phyloP scores from a whole-genome alignment of 2,329 filamentous ascomycete genomes.

The Ascochyta koolunga region DNA sequence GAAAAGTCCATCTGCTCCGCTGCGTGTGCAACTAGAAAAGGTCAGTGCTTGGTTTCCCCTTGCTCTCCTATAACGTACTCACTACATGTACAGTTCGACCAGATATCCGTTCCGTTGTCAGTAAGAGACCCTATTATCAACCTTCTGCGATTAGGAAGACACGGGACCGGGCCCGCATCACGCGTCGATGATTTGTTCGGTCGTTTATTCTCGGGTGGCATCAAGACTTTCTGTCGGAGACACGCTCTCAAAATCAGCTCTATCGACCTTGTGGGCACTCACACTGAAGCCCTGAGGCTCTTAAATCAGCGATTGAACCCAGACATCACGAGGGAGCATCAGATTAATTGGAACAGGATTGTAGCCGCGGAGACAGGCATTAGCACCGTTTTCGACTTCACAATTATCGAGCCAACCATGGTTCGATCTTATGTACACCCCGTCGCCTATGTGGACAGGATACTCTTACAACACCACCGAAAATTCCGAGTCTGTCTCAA shows the following conservation, averaged over 20 bases:
- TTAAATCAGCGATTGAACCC: not conserved
- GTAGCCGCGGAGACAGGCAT: constrained; percentile 62
- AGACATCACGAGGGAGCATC: constrained; percentile 24
- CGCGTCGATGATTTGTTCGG: constrained; percentile 65
- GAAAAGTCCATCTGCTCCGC: constrained; percentile 56
- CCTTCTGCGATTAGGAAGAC: constrained; percentile 62
- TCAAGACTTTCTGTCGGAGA: constrained; percentile 56
- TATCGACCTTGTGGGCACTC: constrained; percentile 63
- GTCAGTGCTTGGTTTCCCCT: constrained; percentile 13
- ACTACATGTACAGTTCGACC: constrained; percentile 54
- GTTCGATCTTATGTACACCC: constrained; percentile 62
- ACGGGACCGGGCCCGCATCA: constrained; percentile 60
- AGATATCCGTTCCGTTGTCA: constrained; percentile 59
- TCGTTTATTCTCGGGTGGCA: constrained; percentile 61
- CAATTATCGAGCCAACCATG: constrained; percentile 62
- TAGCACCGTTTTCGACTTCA: constrained; percentile 65
- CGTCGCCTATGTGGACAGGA: constrained; percentile 63
- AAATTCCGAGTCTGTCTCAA: constrained; percentile 66
- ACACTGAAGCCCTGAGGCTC: constrained; percentile 56
- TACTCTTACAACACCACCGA: constrained; percentile 62
- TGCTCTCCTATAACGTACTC: not conserved
- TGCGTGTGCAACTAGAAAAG: constrained; percentile 62
- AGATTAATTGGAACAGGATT: constrained; percentile 56
- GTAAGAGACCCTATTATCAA: constrained; percentile 64
- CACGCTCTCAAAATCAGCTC: constrained; percentile 51